These are phyloP conservation scores for Coemansia sp. DNA, from an alignment of 192 early-diverging fungal species.

Conservation along the genomic window DNA sequence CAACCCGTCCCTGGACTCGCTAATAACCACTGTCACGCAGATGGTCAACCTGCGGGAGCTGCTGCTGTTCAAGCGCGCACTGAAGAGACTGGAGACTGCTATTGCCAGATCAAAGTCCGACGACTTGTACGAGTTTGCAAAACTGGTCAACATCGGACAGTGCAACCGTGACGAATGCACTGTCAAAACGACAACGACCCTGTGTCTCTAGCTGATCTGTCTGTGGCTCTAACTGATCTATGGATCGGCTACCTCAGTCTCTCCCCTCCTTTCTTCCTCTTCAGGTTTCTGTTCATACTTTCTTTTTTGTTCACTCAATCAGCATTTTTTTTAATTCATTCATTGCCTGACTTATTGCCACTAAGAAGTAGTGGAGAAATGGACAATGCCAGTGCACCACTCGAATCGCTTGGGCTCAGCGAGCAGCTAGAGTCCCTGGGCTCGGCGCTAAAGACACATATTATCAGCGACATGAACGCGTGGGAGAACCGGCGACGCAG, in stretches of 20 bases:
- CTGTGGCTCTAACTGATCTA: background rate
- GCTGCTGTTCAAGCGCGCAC: constrained; percentile 16
- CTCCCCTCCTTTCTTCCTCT: background rate
- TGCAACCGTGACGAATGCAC: constrained; percentile 11
- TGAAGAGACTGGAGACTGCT: constrained; percentile 6
- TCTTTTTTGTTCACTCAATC: background rate
- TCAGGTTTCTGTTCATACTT: background rate
- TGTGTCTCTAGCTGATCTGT: background rate
- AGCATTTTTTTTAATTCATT: background rate
- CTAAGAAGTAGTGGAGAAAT: background rate
- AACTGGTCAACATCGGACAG: constrained; percentile 10
- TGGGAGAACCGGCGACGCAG: constrained; percentile 43
- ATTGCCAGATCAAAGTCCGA: background rate
- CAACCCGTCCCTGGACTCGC: constrained; percentile 3
- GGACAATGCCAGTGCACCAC: background rate
- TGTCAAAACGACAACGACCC: background rate
- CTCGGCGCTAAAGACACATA: constrained; percentile 44
- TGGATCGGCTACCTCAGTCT: background rate
- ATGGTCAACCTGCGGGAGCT: constrained; percentile 22
- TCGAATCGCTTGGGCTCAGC: constrained; percentile 4
- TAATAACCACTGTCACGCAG: constrained; percentile 2
- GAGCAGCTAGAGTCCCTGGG: constrained; percentile 30
- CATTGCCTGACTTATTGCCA: background rate
- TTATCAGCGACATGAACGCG: constrained; percentile 43
- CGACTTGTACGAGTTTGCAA: constrained; percentile 11